Evolutionary conservation across 495 filamentous ascomycete species (phyloP), one percentile per base, ranked within the genome.

Genomic region (Penicillium odoratum): DNA sequence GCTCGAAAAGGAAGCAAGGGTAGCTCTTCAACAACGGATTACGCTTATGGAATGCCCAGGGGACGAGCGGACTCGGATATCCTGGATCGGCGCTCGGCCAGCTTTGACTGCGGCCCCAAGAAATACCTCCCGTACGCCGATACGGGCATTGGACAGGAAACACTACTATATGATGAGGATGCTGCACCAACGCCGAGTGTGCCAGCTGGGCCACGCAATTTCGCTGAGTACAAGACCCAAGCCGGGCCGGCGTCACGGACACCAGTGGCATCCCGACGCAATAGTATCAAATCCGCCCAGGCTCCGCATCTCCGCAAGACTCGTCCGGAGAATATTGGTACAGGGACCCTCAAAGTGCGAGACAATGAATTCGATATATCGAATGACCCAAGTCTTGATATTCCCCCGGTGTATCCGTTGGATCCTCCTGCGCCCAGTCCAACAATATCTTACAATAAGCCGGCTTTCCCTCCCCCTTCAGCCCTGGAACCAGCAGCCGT

Each of bases 141-240:
- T 8, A 16, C 60, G 10, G 34, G 51, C 34, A 26, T 53, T 4
- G 65, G 62, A 7, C 63, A 73, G 53, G 70, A 71, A 40, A 53
- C 66, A n/a, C 51, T 64, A 13, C 31, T 65, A 9, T 81, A 83
- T 53, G 70, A 84, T 54, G 83, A 55, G 34, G 91, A 96, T 64
- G 90, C 93, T 56, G 94, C 94, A 30, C 93, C 93, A 11, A 92
- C 88, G 21, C 94, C 94, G 25, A 94, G 86, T 42, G 76, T 98
- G 48, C 92, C 92, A 18, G 88, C 79, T 44, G 93, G 93, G 11
- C 92, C 93, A 51, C 82, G 90, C 26, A 75, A 74, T 51, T 53
- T 65, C 21, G 59, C 38, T 8, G 75, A 76, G 30, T 73, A 63
- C 74, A 75, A 47, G 69, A 75, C 51, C 58, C 74, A 60, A 63